phyloP scores from a whole-genome alignment of 176 grass and related monocot species.

The Stipa capillata region DNA sequence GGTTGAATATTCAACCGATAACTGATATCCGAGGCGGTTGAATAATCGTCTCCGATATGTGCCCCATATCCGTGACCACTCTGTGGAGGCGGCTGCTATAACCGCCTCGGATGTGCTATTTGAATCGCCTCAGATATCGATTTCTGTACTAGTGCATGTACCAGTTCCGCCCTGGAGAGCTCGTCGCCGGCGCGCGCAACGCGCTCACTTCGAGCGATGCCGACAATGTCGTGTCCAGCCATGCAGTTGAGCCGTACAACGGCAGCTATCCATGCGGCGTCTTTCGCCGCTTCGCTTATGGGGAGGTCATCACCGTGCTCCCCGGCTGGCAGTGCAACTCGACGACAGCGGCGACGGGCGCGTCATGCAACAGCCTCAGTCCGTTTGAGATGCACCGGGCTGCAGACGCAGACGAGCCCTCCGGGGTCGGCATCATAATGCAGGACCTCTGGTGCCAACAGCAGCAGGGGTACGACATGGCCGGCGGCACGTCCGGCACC shows the following conservation, averaged over 20 bases:
- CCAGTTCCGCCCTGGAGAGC: slow-evolving; percentile 35
- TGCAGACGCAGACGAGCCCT: background rate
- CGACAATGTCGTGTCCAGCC: background rate
- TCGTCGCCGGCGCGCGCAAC: slow-evolving; percentile 16
- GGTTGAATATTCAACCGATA: no score
- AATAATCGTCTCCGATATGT: no score
- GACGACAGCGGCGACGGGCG: slow-evolving; percentile 4
- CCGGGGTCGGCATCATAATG: slow-evolving; percentile 29
- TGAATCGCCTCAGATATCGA: no score
- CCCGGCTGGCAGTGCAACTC: slow-evolving; percentile 36
- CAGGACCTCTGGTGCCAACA: slow-evolving; percentile 36
- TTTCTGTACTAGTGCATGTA: no score
- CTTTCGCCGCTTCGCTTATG: background rate
- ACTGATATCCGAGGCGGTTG: no score
- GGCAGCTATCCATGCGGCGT: slow-evolving; percentile 21
- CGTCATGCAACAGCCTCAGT: slow-evolving; percentile 24
- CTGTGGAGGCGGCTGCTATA: no score
- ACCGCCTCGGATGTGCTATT: no score
- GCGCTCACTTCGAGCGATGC: slow-evolving; percentile 5
- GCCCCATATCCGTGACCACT: no score
- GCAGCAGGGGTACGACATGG: background rate
- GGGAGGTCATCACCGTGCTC: slow-evolving; percentile 4
- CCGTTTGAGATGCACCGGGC: slow-evolving; percentile 30
- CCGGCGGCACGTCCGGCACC: background rate
- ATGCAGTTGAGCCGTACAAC: slow-evolving; percentile 22